Percentiles rank a stretch among this genome's conserved stretches.
phyloP scores from a whole-genome alignment of 129 eudicot species.

The Artemisia annua region DNA sequence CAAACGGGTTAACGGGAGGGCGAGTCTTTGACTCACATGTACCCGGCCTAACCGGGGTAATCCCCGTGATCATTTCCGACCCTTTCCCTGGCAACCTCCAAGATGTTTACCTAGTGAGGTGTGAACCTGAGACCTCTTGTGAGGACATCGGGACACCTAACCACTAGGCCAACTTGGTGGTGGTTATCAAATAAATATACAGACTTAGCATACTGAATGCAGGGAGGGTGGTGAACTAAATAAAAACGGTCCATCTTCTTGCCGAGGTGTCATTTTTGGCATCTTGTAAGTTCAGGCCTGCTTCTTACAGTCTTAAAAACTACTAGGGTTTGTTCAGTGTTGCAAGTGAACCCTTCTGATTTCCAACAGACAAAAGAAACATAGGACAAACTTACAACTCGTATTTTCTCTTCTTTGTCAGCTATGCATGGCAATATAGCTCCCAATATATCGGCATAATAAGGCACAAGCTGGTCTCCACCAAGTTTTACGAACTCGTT shows the following conservation, averaged over 20 bases:
- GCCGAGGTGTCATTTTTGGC: not conserved
- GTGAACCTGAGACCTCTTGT: no score
- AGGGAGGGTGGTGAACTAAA: not conserved
- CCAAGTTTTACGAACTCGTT: constrained; percentile 97
- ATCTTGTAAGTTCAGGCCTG: no score
- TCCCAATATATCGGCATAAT: constrained; percentile 93
- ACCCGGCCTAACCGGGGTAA: no score
- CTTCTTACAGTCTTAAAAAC: not conserved
- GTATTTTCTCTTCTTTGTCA: constrained; percentile 92
- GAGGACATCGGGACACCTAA: no score
- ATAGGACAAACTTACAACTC: constrained; percentile 64
- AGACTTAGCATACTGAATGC: not conserved
- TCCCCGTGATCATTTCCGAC: no score
- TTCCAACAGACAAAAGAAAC: constrained; percentile 1
- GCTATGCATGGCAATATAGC: constrained; percentile 96
- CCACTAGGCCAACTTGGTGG: not conserved
- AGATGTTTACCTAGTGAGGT: no score
- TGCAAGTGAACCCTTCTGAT: not conserved
- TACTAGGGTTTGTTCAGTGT: not conserved
- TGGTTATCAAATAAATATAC: no score
- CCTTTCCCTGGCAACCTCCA: no score
- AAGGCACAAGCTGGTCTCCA: constrained; percentile 96
- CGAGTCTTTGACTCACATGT: no score
- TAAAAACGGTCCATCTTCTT: not conserved
- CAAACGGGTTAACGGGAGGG: no score